Conservation (phyloP, 768 basidiomycete genomes). For the Leccinum disarticulatum region DNA sequence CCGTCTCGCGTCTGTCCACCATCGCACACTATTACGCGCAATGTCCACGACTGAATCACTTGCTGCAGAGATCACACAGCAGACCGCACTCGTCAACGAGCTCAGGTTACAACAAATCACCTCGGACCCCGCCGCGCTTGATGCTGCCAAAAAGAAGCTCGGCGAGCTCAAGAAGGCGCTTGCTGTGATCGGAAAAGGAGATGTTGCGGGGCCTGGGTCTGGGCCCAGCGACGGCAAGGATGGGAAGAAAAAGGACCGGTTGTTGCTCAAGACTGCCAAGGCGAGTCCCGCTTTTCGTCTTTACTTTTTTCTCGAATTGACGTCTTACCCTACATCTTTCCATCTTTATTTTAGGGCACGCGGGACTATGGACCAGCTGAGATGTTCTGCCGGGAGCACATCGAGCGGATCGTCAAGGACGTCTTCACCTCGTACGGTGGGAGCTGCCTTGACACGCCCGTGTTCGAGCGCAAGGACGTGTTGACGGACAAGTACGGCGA, state of each 20-base stretch:
- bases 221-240: slow-evolving; percentile 40
- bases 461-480: slow-evolving; percentile 97
- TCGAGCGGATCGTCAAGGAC: slow-evolving; percentile 85
- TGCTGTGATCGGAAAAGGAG: slow-evolving; percentile 39
- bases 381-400: slow-evolving; percentile 88
- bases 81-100: slow-evolving; percentile 59
- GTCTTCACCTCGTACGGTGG: slow-evolving; percentile 90
- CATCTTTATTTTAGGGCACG: slow-evolving; percentile 66
- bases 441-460: slow-evolving; percentile 93
- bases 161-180: slow-evolving; percentile 65
- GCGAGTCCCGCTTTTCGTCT: slow-evolving; percentile 39
- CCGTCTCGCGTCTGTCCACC: slow-evolving; percentile 13
- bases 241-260: slow-evolving; percentile 62
- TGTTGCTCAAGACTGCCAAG: slow-evolving; percentile 93
- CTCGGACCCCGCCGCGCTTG: slow-evolving; percentile 48
- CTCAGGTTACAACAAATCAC: slow-evolving; percentile 49
- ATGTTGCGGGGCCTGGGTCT: slow-evolving; percentile 26
- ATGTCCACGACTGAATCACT: slow-evolving; percentile 48
- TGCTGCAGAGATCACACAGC: slow-evolving; percentile 53
- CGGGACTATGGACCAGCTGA: slow-evolving; percentile 92
- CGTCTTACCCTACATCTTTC: background rate
- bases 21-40: slow-evolving; percentile 15
- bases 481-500: slow-evolving; percentile 97
- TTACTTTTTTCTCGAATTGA: slow-evolving; percentile 16
- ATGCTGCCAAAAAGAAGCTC: slow-evolving; percentile 67